A percentile compares a stretch with the other conserved stretches of the same genome.
These are phyloP conservation scores for Neonothopanus nambi DNA, from an alignment of 1,284 basidiomycete genomes.

Conservation along the genomic window DNA sequence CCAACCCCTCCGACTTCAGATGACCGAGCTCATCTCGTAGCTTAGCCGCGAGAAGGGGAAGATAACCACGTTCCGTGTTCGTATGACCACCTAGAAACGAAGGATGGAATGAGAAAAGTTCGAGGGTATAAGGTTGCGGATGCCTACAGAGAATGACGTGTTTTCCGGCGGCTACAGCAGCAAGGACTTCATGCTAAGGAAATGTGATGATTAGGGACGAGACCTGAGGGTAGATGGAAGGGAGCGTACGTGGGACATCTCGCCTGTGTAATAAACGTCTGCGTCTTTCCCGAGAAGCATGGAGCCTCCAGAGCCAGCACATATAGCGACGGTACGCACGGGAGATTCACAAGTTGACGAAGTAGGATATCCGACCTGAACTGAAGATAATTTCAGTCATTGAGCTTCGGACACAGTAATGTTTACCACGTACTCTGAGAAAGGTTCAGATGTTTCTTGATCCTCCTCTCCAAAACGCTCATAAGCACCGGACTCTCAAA, in stretches of 20 bases:
- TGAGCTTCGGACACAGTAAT: not conserved
- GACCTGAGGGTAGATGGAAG: constrained; percentile 13
- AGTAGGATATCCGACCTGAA: constrained; percentile 71
- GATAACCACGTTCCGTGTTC: constrained; percentile 88
- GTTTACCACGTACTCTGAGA: constrained; percentile 48
- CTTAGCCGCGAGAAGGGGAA: constrained; percentile 66
- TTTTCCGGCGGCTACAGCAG: constrained; percentile 69
- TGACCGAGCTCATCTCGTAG: constrained; percentile 51
- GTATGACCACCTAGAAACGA: constrained; percentile 68
- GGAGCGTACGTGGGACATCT: constrained; percentile 79
- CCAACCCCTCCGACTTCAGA: constrained; percentile 32
- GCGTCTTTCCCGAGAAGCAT: constrained; percentile 70
- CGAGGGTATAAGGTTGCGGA: constrained; percentile 19
- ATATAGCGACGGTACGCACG: constrained; percentile 71
- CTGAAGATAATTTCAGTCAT: constrained; percentile 38
- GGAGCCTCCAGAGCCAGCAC: constrained; percentile 82
- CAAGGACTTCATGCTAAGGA: constrained; percentile 79
- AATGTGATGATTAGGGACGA: constrained; percentile 9
- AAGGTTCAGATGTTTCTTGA: constrained; percentile 71
- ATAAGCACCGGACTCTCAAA: constrained; percentile 59
- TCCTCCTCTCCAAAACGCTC: constrained; percentile 57
- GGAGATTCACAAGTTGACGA: constrained; percentile 23
- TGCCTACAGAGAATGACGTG: constrained; percentile 78
- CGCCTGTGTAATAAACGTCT: constrained; percentile 89
- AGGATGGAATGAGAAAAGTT: constrained; percentile 18